Percentiles rank a stretch among this genome's conserved stretches.
These are phyloP conservation scores for Aspergillus nanangensis DNA, from an alignment of 495 filamentous ascomycete species.

Conservation along the genomic window DNA sequence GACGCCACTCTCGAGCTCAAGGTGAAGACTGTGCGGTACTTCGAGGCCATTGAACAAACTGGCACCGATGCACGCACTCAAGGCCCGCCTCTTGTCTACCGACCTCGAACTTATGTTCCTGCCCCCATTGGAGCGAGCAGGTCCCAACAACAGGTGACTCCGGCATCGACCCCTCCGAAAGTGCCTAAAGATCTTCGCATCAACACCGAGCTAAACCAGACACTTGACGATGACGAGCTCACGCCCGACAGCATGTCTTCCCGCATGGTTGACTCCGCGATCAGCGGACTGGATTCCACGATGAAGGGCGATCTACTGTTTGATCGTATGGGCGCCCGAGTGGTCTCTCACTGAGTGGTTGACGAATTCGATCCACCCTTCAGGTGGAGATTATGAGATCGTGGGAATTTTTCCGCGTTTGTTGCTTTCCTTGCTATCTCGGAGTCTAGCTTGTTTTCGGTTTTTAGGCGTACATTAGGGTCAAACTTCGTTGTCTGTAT, in stretches of 20 bases:
- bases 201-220: conserved; percentile 36
- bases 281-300: conserved; percentile 38
- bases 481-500: not conserved
- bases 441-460: conserved; percentile 3
- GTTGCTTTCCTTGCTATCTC: conserved; percentile 1
- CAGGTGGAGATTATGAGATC: not conserved
- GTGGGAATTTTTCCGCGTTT: not conserved
- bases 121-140: conserved; percentile 27
- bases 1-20: conserved; percentile 79
- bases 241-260: conserved; percentile 67
- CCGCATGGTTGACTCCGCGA: conserved; percentile 51
- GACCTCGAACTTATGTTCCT: conserved; percentile 37
- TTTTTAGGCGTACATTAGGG: conserved; percentile 1
- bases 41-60: conserved; percentile 60
- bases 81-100: conserved; percentile 48
- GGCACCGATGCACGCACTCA: conserved; percentile 52
- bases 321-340: conserved; percentile 38
- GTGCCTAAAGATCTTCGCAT: conserved; percentile 41
- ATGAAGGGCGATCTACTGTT: conserved; percentile 38
- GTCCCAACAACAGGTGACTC: conserved; percentile 21
- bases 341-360: conserved; percentile 25
- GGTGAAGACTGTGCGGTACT: conserved; percentile 78
- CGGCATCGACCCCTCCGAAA: conserved; percentile 24
- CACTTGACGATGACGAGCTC: conserved; percentile 49
- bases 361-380: not conserved